Conservation (phyloP, 192 early-diverging fungal genomes). For the Coemansia sp. region DNA sequence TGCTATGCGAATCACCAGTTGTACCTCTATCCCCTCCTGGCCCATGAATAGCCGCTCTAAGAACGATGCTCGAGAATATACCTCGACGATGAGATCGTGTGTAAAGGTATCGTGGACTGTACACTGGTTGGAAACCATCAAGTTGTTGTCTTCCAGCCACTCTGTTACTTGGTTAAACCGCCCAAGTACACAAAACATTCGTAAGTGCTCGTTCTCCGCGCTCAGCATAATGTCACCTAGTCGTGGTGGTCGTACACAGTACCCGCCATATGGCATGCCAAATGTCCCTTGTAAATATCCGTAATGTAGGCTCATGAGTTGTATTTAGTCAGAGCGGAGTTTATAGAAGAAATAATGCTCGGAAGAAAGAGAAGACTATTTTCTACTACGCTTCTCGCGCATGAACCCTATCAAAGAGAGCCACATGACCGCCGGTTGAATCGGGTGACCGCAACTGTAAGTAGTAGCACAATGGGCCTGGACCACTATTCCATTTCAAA, state of each 20-base stretch:
- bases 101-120: conserved; percentile 39
- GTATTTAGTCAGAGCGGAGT: conserved; percentile 6
- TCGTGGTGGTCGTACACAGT: conserved; percentile 29
- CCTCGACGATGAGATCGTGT: conserved; percentile 40
- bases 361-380: not conserved
- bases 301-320: conserved; percentile 27
- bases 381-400: not conserved
- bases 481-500: conserved; percentile 23
- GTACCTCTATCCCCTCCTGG: conserved; percentile 17
- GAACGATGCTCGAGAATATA: conserved; percentile 33
- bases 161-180: conserved; percentile 25
- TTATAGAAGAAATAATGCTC: not conserved
- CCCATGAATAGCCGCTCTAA: conserved; percentile 29
- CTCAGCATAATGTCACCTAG: conserved; percentile 28
- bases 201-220: conserved; percentile 25
- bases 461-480: not conserved
- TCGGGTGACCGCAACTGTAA: not conserved
- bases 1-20: conserved; percentile 47
- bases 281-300: conserved; percentile 55
- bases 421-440: not conserved
- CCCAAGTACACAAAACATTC: conserved; percentile 51
- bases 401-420: not conserved
- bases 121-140: conserved; percentile 22
- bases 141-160: conserved; percentile 32
- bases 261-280: conserved; percentile 55